Base-by-base conservation (phyloP, 75 land plant genomes). In the Isoetes taiwanensis region DNA sequence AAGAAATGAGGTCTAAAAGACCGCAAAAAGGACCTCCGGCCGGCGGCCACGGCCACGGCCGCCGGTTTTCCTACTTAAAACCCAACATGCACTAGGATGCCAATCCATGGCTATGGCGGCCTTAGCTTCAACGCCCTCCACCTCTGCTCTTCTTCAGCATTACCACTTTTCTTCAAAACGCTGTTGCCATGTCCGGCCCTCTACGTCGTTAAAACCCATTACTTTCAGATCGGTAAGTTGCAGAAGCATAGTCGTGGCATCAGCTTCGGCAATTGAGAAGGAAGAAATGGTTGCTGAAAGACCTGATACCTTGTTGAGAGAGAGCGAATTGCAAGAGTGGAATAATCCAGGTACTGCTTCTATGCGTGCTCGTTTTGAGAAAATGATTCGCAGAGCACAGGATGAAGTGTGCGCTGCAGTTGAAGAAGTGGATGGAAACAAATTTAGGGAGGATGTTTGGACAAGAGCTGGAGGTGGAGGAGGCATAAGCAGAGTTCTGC, bases 401-500 rank as follows among this genome's bases (percentile, higher is more conserved):
- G 90, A 88, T 52, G 74, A 73, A 1, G 85, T 93, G 28, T 93
- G 98, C 34, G 72, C 52, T 2, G 96, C 96, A 11, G 72, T 93
- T 32, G 98, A 93, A 78, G 70, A 61, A 3, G 80, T 68, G 1
- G 98, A 93, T 32, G 98, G 97, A 2, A 61, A 57, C 26, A 80
- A 62, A 52, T 93, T 93, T 43, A 75, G 69, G 61, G 98, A 93
- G 77, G 98, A 93, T 56, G 82, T 77, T 21, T 93, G 98, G 98
- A 72, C 79, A 33, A 73, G 98, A 54, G 90, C 89, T 12, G 98
- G 98, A 6, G 98, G 98, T 3, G 98, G 96, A 2, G 98, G 98
- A n/a, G 96, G 98, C 29, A 84, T 93, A 62, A 93, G 98, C 54
- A 57, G 98, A 31, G 98, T 93, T 0, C 50, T 87, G 55, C 98